These are phyloP conservation scores for Metschnikowia kofuensis DNA, from an alignment of 805 yeast genomes.

Conservation along the genomic window DNA sequence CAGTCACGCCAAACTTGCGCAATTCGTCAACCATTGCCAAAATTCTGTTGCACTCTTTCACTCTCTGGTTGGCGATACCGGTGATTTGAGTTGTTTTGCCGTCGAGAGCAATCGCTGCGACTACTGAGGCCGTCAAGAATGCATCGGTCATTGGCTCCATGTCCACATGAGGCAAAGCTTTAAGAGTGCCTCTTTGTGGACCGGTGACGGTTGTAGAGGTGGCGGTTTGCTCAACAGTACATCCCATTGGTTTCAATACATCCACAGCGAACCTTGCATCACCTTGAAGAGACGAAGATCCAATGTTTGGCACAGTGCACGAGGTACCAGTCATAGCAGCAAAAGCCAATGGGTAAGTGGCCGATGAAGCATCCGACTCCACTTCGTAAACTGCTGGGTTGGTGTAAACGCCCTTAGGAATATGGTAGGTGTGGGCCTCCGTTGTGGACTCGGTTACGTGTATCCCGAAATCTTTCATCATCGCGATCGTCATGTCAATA, in stretches of 20 bases:
- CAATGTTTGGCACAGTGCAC: conserved; percentile 92
- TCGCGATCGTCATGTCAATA: conserved; percentile 93
- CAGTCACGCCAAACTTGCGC: conserved; percentile 84
- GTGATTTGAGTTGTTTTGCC: conserved; percentile 65
- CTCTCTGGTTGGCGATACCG: conserved; percentile 98
- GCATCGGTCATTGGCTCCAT: conserved; percentile 99
- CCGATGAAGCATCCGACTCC: conserved; percentile 97
- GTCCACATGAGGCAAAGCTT: conserved; percentile 73
- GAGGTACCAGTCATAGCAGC: conserved; percentile 95
- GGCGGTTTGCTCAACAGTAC: conserved; percentile 76
- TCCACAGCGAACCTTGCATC: conserved; percentile 96
- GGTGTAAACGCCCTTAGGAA: conserved; percentile 77
- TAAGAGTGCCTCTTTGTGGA: conserved; percentile 66
- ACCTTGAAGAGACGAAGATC: conserved; percentile 88
- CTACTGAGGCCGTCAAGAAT: conserved; percentile 92
- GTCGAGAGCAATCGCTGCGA: conserved; percentile 81
- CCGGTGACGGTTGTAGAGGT: conserved; percentile 91
- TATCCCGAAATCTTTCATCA: conserved; percentile 92
- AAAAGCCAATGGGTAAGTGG: conserved; percentile 95
- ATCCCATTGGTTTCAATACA: conserved; percentile 93
- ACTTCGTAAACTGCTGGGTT: conserved; percentile 85
- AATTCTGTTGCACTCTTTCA: conserved; percentile 94
- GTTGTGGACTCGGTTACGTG: conserved; percentile 64
- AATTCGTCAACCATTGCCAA: conserved; percentile 90
- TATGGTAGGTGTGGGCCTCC: conserved; percentile 82